Conservation (phyloP, 2,329 filamentous ascomycete species). For the Fusarium armeniacum region DNA sequence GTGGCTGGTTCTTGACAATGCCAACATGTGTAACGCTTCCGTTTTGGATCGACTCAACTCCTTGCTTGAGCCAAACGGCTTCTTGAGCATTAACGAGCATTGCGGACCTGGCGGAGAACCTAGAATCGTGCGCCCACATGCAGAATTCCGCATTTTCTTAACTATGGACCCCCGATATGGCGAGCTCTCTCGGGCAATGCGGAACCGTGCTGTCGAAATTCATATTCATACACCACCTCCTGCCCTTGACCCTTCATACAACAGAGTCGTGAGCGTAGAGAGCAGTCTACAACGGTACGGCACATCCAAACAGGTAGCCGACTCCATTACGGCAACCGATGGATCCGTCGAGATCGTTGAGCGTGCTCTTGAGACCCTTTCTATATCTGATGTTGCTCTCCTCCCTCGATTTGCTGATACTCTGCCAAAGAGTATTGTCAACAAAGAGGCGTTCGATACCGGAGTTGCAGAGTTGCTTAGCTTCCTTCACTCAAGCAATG, state of each 20-base stretch:
- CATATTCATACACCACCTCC: conserved; percentile 71
- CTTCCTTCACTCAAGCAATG: conserved; percentile 54
- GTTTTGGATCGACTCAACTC: conserved; percentile 96
- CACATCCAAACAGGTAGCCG: conserved; percentile 53
- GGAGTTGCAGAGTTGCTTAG: conserved; percentile 47
- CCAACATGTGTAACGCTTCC: conserved; percentile 94
- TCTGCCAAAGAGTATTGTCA: conserved; percentile 24
- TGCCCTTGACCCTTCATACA: conserved; percentile 52
- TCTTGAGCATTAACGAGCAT: conserved; percentile 93
- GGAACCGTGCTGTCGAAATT: conserved; percentile 93
- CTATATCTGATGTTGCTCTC: conserved; percentile 60
- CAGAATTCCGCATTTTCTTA: conserved; percentile 91
- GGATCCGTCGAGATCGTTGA: conserved; percentile 50
- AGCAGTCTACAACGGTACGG: conserved; percentile 64
- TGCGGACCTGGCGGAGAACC: conserved; percentile 85
- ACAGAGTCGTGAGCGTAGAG: conserved; percentile 63
- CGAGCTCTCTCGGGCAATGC: conserved; percentile 95
- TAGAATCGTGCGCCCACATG: conserved; percentile 83
- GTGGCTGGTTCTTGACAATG: conserved; percentile 97
- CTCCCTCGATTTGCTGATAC: conserved; percentile 54
- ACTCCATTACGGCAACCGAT: conserved; percentile 44
- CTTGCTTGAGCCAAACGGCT: conserved; percentile 89
- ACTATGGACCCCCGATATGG: conserved; percentile 94
- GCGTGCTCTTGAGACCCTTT: conserved; percentile 63
- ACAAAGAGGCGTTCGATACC: conserved; percentile 18